Conservation (phyloP, 75 land plant genomes). For the Larix kaempferi region DNA sequence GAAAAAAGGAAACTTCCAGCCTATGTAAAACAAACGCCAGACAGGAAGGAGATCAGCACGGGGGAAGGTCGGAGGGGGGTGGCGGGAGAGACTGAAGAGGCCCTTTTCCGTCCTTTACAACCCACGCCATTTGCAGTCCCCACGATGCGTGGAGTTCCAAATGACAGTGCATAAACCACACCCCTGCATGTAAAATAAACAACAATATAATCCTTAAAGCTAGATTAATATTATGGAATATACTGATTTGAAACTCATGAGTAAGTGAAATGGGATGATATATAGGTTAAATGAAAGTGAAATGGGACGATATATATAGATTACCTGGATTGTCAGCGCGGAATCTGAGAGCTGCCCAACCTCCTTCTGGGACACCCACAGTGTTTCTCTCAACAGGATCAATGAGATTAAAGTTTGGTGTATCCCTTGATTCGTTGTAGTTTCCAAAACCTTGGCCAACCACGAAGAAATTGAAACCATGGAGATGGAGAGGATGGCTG, state of each 20-base stretch:
- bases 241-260: not conserved
- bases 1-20: too few relatives aligned
- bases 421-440: constrained; percentile 30
- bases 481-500: constrained; percentile 35
- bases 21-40: too few relatives aligned
- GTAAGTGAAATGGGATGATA: constrained; percentile 15
- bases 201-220: not conserved
- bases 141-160: constrained; percentile 34
- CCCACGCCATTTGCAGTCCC: constrained; percentile 41
- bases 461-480: constrained; percentile 37
- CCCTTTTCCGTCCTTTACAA: constrained; percentile 29
- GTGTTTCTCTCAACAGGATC: constrained; percentile 54
- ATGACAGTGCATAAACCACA: constrained; percentile 45
- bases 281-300: constrained; percentile 9
- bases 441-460: constrained; percentile 49
- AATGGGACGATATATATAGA: not conserved
- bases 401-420: constrained; percentile 45
- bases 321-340: constrained; percentile 58
- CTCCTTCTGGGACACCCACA: constrained; percentile 33
- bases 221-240: not conserved
- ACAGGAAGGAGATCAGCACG: too few relatives aligned
- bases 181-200: constrained; percentile 23
- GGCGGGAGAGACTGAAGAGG: constrained; percentile 24
- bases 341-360: constrained; percentile 60
- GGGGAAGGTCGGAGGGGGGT: constrained; percentile 13